Base-by-base conservation (phyloP, 306 rosid species). In the Ziziphus jujuba region DNA sequence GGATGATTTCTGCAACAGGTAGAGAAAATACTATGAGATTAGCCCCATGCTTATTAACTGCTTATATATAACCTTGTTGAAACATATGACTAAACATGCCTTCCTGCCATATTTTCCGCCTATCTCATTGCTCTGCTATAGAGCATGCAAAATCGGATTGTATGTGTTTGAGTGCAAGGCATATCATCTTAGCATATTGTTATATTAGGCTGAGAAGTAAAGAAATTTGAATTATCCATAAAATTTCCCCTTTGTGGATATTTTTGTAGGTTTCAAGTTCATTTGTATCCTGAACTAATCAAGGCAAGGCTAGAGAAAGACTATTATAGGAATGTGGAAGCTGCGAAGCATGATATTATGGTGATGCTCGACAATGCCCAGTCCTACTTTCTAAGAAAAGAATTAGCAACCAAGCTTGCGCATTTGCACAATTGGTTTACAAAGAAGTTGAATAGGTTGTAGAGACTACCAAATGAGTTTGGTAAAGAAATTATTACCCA, bases 1-100 rank as follows among this genome's bases (percentile, higher is more conserved):
- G 72, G 63, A 49, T 24, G 91, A 86, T 48, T 91, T 86, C 75
- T 66, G 71, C 61, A 91, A 86, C 87, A 88, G 97, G 97, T 91
- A 84, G 55, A 21, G 15, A 67, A n/a, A 69, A 21, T 31, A 40
- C 22, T 35, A 47, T 55, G 10, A 31, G 9, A 9, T 31, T 16
- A 9, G 20, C 16, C 50, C 1, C 17, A 19, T 28, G 38, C 56
- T 6, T 44, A 19, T 50, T 17, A 10, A 53, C 17, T 24, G 21
- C 53, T 50, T 22, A 50, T 36, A 25, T 8, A 6, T 34, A 33
- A 6, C 38, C 51, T 49, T 19, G 45, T 44, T 19, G 45, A 56
- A 44, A 14, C 31, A 23, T 28, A 31, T 45, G 25, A 7, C 17
- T 24, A 40, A 24, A 43, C 19, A 19, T 40, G 9, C 47, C 10